Evolutionary conservation across 1,284 basidiomycete species (phyloP).

Genomic region (Sanguinoderma infundibulare): DNA sequence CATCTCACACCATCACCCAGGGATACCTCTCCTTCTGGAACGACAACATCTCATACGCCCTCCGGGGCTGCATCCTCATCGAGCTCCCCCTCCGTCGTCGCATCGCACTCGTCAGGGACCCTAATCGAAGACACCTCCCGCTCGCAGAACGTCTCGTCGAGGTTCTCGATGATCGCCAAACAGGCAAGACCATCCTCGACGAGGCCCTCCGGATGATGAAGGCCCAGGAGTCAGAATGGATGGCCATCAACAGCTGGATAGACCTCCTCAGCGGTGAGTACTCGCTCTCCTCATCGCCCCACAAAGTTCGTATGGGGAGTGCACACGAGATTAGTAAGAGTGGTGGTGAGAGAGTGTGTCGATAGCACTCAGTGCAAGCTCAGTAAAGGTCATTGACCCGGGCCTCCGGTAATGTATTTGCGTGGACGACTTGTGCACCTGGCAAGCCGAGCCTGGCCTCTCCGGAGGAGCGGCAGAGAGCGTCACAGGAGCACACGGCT

Average conservation of each 20-base stretch:
- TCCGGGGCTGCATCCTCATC: slow-evolving; percentile 95
- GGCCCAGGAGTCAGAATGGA: slow-evolving; percentile 69
- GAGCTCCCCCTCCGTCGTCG: slow-evolving; percentile 90
- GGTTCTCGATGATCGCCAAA: slow-evolving; percentile 89
- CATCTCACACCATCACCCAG: no score
- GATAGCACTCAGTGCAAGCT: no score
- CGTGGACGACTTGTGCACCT: no score
- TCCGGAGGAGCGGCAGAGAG: no score
- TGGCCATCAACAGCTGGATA: slow-evolving; percentile 93
- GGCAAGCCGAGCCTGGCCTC: no score
- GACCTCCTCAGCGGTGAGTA: slow-evolving; percentile 88
- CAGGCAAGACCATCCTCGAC: slow-evolving; percentile 94
- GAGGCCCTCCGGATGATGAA: slow-evolving; percentile 97
- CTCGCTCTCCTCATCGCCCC: neutral
- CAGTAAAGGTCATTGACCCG: no score
- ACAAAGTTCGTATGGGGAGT: no score
- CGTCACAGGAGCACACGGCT: no score
- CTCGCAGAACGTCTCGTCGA: slow-evolving; percentile 87
- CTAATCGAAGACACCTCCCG: slow-evolving; percentile 76
- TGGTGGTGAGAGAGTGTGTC: no score
- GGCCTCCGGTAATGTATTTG: no score
- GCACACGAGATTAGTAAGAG: no score
- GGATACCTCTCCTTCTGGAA: slow-evolving; percentile 98
- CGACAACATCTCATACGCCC: slow-evolving; percentile 96
- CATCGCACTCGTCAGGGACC: slow-evolving; percentile 88